Percentiles rank a stretch among this genome's conserved stretches.
Conservation (phyloP, 176 grass and related monocot species). For the Oryza australiensis region DNA sequence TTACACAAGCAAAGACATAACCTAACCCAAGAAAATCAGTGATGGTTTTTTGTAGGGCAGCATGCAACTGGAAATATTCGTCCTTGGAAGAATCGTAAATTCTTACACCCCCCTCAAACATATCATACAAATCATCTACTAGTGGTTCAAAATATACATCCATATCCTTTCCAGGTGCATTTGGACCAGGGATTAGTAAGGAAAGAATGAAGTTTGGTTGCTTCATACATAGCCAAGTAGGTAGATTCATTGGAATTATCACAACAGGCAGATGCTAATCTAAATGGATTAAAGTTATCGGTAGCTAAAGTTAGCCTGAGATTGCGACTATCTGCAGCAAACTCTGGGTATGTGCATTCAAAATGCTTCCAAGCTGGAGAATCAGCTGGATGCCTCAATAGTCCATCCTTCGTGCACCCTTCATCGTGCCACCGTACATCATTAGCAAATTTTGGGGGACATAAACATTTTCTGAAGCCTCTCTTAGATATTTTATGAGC, state of each 20-base stretch:
- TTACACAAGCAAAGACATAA: too few species aligned
- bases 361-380: background rate
- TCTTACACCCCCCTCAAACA: too few species aligned
- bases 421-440: background rate
- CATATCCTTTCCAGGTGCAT: background rate
- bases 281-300: background rate
- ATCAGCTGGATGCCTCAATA: too few species aligned
- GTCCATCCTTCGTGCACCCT: background rate
- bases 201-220: conserved; percentile 10
- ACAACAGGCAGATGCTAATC: background rate
- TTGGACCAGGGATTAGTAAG: background rate
- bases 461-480: too few species aligned
- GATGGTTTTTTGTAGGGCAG: too few species aligned
- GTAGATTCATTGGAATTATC: background rate
- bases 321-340: background rate
- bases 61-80: too few species aligned
- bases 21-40: too few species aligned
- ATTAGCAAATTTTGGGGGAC: background rate
- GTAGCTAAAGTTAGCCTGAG: background rate
- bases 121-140: background rate
- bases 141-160: background rate
- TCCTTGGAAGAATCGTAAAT: too few species aligned
- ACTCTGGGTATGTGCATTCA: background rate
- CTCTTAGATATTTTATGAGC: background rate
- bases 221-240: background rate